Base-by-base conservation (phyloP, 495 filamentous ascomycete genomes). In the Tricharina praecox region DNA sequence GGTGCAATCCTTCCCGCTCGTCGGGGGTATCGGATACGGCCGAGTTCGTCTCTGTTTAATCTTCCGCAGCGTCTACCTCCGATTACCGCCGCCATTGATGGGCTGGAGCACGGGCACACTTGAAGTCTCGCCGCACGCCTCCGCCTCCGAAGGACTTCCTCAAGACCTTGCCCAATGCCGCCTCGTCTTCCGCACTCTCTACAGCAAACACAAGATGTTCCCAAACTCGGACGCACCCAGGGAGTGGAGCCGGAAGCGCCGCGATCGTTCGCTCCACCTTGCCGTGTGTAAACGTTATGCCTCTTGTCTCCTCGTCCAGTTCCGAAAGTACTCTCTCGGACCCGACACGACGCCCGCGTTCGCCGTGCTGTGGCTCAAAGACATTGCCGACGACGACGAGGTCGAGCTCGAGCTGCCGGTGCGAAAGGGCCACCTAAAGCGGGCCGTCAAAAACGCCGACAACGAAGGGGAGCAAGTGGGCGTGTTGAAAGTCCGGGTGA, bases 1-100 rank as follows among this genome's bases (percentile, higher is more conserved):
- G n/a, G 70, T 73, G 56, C 68, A 65, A n/a, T 69, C 59, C 40
- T 81, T 69, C 51, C 78, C 78, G 0, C 55, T 75, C 4, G 11
- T 36, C 2, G 73, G 73, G 8, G 77, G 78, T 0, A 71, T 81
- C 15, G 78, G 78, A 3, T 78, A 74, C 50, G 78, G 78, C 0
- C 68, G 73, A 21, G 63, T 65, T 16, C 67, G 76, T 13, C 66
- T 82, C 43, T 78, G 74, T 24, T 66, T 81, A 63, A 68, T 81
- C 3, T 82, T 79, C 66, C 67, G 78, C 28, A 78, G 75, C 37
- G 66, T 80, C n/a, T 65, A 77, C 42, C 50, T 78, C 13, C 65
- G 75, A 40, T 54, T 72, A 11, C 70, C 70, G 1, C 51, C 50
- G 25, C 62, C 71, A 33, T 57, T 77, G 20, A 59, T 70, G 1